phyloP scores from a whole-genome alignment of 2,329 filamentous ascomycete species.

The Elsinoe perseae region DNA sequence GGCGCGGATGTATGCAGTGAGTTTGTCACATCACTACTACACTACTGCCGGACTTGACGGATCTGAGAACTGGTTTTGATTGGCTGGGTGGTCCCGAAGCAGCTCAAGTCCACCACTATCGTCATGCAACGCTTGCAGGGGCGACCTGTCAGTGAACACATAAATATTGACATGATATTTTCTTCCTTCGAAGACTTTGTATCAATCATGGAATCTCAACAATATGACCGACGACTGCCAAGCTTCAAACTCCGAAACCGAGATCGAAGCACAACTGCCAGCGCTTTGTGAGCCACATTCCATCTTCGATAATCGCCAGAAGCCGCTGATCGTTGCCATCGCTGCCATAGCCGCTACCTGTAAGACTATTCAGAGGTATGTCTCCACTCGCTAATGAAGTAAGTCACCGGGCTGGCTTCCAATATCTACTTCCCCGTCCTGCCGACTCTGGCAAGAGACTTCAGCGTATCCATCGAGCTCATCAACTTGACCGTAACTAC shows the following conservation, averaged over 20 bases:
- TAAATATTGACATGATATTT: background rate
- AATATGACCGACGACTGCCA: background rate
- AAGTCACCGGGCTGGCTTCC: constrained; percentile 37
- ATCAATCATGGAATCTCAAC: background rate
- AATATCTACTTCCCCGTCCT: constrained; percentile 43
- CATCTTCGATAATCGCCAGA: constrained; percentile 46
- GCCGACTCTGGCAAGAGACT: constrained; percentile 34
- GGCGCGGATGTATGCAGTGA: too few species aligned
- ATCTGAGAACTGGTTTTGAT: background rate
- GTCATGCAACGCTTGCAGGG: background rate
- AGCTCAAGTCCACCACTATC: background rate
- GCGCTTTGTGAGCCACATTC: constrained; percentile 39
- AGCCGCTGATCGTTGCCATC: constrained; percentile 40
- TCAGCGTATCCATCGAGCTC: constrained; percentile 30
- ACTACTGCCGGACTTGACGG: constrained; percentile 3
- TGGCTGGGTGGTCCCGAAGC: background rate
- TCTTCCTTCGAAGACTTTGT: background rate
- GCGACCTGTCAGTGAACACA: background rate
- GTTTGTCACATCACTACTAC: background rate
- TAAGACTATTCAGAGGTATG: background rate
- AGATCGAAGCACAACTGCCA: constrained; percentile 12
- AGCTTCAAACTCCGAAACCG: background rate
- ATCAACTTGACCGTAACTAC: constrained; percentile 41
- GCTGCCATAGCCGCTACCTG: constrained; percentile 36
- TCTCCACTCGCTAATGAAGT: background rate